Evolutionary conservation across 176 grass and related monocot species (phyloP).

Genomic region (Oropetium thomaeum): DNA sequence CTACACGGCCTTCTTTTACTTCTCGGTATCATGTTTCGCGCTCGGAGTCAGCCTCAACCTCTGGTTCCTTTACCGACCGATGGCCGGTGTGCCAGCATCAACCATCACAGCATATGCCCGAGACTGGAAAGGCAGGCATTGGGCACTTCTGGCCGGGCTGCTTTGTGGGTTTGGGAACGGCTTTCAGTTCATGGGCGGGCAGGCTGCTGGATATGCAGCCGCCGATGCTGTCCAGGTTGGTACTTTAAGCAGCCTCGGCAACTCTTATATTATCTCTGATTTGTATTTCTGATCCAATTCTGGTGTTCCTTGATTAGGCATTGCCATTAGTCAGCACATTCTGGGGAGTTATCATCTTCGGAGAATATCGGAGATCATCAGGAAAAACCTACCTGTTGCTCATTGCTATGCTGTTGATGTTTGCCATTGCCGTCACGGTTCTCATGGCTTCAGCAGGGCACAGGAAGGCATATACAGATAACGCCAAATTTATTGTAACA

Average conservation of each 20-base stretch:
- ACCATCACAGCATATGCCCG: not conserved
- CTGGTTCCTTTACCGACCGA: not conserved
- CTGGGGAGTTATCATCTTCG: slow-evolving; percentile 38
- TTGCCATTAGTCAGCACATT: slow-evolving; percentile 47
- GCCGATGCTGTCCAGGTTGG: slow-evolving; percentile 75
- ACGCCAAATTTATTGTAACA: not conserved
- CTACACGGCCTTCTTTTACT: not conserved
- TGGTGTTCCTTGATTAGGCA: slow-evolving; percentile 1
- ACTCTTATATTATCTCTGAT: not conserved
- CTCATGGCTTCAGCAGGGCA: no score
- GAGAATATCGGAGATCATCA: slow-evolving; percentile 20
- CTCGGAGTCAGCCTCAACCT: not conserved
- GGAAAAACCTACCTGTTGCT: not conserved
- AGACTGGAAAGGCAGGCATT: not conserved
- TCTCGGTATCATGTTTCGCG: not conserved
- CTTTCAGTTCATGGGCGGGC: slow-evolving; percentile 41
- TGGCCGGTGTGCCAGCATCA: not conserved
- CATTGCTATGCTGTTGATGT: no score
- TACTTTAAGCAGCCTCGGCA: not conserved
- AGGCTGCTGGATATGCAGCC: slow-evolving; percentile 70
- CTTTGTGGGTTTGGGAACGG: not conserved
- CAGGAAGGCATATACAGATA: no score
- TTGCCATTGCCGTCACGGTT: no score
- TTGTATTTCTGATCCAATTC: no score
- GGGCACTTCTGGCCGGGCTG: not conserved